Evolutionary conservation across 1,284 basidiomycete genomes (phyloP), one percentile per base, ranked within the genome.

Genomic region (Heterobasidion parviporum): DNA sequence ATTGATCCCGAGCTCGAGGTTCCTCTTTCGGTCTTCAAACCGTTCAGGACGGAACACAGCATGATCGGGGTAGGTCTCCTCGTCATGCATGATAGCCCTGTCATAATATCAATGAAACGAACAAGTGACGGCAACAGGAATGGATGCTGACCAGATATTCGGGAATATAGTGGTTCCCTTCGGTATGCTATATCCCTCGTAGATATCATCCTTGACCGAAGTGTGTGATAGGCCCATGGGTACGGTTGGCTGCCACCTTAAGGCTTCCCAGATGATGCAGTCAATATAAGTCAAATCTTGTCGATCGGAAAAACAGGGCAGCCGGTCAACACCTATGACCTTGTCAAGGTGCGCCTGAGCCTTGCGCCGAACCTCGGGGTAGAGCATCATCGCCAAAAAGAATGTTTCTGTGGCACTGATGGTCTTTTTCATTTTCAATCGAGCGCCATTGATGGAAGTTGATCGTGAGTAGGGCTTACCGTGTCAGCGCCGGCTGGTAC

Each of bases 141-240:
- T 3, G 3, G 47, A 59, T 16, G 67, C 61, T 52, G 38, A 69
- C 71, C 75, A 78, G 16, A 73, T 65, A 57, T 79, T 79, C 3
- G 74, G 69, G 20, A 78, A 59, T 33, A 76, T 62, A 15, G 70
- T 67, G 8, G 50, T 73, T 12, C 74, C 76, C 56, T 70, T 70
- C 4, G 75, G 75, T 50, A 79, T 74, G 45, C 65, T 65, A 60
- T 73, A 76, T 10, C 75, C 76, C 35, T 65, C 56, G 56, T 78
- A 78, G 45, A 69, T 70, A 53, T 78, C 74, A 45, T 77, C 71
- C 52, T 72, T 62, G 4, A 35, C 50, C 15, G 47, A 34, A 6
- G 18, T 18, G 34, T 56, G 56, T n/a, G 32, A n/a, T 9, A 53
- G 32, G 33, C 34, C 44, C 20, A 56, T n/a, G 7, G 56, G 56